phyloP scores from a whole-genome alignment of 192 early-diverging fungal genomes.

The Linnemannia hyalina region DNA sequence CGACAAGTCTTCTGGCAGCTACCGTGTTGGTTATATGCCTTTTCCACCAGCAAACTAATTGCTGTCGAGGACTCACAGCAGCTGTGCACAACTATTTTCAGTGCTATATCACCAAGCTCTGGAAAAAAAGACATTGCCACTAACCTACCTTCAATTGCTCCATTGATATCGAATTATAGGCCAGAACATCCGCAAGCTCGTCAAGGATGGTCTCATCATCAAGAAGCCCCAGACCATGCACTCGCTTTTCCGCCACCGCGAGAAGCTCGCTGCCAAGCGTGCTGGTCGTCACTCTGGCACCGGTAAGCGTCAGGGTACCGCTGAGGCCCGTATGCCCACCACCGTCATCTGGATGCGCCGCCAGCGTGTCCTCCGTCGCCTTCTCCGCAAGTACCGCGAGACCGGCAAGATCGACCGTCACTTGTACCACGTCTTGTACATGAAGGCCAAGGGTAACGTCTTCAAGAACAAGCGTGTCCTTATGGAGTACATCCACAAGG shows the following conservation, averaged over 20 bases:
- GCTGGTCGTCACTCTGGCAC: conserved; percentile 95
- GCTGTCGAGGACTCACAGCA: background rate
- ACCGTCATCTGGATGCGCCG: conserved; percentile 98
- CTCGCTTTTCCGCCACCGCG: conserved; percentile 95
- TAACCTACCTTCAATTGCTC: background rate
- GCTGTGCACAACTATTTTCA: background rate
- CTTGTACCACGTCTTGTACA: conserved; percentile 96
- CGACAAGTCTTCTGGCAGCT: background rate
- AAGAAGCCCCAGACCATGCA: conserved; percentile 88
- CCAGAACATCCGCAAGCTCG: conserved; percentile 96
- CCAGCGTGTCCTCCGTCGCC: conserved; percentile 94
- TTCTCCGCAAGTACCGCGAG: conserved; percentile 98
- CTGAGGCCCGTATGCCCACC: conserved; percentile 98
- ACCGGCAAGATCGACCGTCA: conserved; percentile 98
- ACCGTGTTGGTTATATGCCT: background rate
- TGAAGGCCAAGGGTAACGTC: conserved; percentile 99
- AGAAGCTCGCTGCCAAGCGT: conserved; percentile 94
- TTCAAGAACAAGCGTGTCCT: conserved; percentile 99
- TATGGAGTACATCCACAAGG: conserved; percentile 99
- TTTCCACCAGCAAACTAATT: background rate
- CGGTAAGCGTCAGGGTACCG: conserved; percentile 95
- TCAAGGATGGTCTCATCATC: conserved; percentile 98
- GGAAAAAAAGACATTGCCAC: conserved; percentile 9
- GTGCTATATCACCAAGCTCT: background rate
- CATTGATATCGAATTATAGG: conserved; percentile 59